Conservation (phyloP, 176 grass and related monocot species). For the Rhynchospora pubera region DNA sequence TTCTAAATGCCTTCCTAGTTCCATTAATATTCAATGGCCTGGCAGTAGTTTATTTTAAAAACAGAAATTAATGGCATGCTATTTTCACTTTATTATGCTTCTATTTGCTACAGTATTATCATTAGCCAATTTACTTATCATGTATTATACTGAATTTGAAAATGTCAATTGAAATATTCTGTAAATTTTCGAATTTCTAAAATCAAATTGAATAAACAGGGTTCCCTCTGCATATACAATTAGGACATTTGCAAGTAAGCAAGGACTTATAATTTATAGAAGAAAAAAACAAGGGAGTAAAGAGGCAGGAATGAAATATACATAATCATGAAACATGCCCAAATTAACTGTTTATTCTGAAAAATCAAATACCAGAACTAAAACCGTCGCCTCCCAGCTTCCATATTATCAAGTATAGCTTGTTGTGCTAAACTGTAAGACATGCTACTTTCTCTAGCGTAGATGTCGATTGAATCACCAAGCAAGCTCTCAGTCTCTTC, state of each 20-base stretch:
- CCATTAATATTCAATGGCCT: too few relatives aligned
- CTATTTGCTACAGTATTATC: too few relatives aligned
- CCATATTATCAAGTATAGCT: conserved; percentile 32
- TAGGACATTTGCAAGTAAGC: background rate
- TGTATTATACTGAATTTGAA: too few relatives aligned
- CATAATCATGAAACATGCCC: background rate
- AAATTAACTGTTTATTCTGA: background rate
- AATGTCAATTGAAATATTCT: too few relatives aligned
- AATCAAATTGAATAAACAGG: background rate
- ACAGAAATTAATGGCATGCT: too few relatives aligned
- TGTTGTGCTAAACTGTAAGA: conserved; percentile 24
- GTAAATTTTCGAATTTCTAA: too few relatives aligned
- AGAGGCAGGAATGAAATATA: too few relatives aligned
- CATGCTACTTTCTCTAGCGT: conserved; percentile 8
- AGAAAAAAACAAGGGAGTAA: too few relatives aligned
- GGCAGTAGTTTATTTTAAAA: too few relatives aligned
- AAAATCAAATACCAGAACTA: background rate
- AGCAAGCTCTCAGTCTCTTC: conserved; percentile 44
- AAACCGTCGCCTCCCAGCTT: conserved; percentile 15
- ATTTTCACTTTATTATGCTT: too few relatives aligned
- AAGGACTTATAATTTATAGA: background rate
- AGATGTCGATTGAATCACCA: conserved; percentile 14
- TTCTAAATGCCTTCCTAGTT: too few relatives aligned
- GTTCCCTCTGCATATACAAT: background rate
- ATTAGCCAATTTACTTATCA: too few relatives aligned